Percentiles rank a stretch among this genome's conserved stretches.
phyloP scores from a whole-genome alignment of 148 eudicot genomes.

The Drosera capensis region DNA sequence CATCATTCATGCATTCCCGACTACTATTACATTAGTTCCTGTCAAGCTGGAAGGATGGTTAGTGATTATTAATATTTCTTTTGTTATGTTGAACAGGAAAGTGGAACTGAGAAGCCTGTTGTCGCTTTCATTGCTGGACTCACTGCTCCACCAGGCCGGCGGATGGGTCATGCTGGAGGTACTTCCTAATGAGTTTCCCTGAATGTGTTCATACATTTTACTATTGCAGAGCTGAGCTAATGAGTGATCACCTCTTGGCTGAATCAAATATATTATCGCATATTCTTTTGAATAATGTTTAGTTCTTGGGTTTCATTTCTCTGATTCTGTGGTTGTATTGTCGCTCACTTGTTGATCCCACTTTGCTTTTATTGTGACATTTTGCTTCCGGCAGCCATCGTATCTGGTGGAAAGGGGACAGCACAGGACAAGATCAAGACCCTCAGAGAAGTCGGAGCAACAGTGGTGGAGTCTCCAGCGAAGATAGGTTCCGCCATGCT shows the following conservation, averaged over 20 bases:
- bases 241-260: too few relatives aligned
- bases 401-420: conserved; percentile 96
- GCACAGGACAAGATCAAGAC: conserved; percentile 94
- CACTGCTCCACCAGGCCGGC: conserved; percentile 97
- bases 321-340: too few relatives aligned
- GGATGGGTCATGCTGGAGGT: conserved; percentile 99
- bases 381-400: conserved; percentile 55
- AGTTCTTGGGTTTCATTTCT: background rate
- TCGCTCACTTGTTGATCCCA: too few relatives aligned
- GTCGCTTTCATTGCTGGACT: conserved; percentile 98
- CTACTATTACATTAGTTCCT: too few relatives aligned
- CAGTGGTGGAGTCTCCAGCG: conserved; percentile 94
- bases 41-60: background rate
- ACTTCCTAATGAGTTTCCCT: background rate
- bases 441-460: conserved; percentile 72
- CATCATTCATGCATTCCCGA: too few relatives aligned
- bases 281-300: background rate
- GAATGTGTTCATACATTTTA: background rate
- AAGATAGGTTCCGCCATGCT: conserved; percentile 81
- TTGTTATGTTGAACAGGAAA: conserved; percentile 50
- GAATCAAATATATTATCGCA: too few relatives aligned
- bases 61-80: background rate
- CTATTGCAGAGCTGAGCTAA: too few relatives aligned
- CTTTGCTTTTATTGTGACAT: background rate
- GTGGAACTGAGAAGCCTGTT: conserved; percentile 88